Evolutionary conservation across 441 rosid species (phyloP).

Genomic region (Populus tomentosa): DNA sequence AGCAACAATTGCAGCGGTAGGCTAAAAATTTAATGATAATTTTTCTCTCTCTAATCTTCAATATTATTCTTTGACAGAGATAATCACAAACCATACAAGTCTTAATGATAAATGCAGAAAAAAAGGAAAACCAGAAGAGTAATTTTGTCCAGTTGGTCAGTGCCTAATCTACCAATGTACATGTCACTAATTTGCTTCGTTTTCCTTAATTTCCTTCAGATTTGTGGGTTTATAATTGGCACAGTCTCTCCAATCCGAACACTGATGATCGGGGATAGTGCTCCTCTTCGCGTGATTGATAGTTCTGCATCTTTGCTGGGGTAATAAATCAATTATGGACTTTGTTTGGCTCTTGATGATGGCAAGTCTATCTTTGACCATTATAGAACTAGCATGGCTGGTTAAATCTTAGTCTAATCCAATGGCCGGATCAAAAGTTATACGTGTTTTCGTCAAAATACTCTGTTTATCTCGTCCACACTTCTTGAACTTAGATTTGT

Average conservation of each 20-base stretch:
- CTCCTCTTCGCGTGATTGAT: conserved; percentile 41
- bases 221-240: conserved; percentile 36
- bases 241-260: conserved; percentile 25
- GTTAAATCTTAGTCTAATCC: not conserved
- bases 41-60: too few relatives aligned
- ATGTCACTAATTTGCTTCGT: not conserved
- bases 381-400: not conserved
- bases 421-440: not conserved
- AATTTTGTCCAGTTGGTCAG: not conserved
- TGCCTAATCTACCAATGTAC: not conserved
- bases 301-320: conserved; percentile 39
- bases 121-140: not conserved
- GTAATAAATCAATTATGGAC: conserved; percentile 13
- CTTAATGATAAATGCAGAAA: not conserved
- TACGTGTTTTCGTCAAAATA: not conserved
- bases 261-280: conserved; percentile 33
- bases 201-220: conserved; percentile 11
- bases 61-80: not conserved
- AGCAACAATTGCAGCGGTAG: conserved; percentile 47
- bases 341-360: not conserved
- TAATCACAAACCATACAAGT: not conserved
- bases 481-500: too few relatives aligned
- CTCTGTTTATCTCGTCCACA: not conserved
- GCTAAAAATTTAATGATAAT: not conserved
- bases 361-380: not conserved